phyloP scores from a whole-genome alignment of 2,329 filamentous ascomycete species.

The Lojkania enalia region DNA sequence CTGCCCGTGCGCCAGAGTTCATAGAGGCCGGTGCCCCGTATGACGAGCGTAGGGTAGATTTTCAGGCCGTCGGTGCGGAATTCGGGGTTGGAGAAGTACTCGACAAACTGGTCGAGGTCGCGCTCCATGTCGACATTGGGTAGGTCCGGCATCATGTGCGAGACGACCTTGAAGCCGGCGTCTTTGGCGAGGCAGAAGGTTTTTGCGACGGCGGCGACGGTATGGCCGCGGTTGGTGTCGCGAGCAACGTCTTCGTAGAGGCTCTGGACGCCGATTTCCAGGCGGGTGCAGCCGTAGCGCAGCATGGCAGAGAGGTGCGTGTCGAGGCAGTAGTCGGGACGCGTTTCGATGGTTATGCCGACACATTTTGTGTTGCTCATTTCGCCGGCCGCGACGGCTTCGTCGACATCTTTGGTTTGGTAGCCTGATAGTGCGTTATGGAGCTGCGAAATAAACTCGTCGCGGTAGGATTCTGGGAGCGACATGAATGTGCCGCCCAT shows the following conservation, averaged over 20 bases:
- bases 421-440: constrained; percentile 98
- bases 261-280: constrained; percentile 95
- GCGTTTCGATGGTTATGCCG: constrained; percentile 96
- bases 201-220: constrained; percentile 90
- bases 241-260: constrained; percentile 98
- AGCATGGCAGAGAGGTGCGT: constrained; percentile 96
- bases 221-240: constrained; percentile 96
- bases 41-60: constrained; percentile 97
- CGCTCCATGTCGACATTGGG: constrained; percentile 99
- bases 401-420: constrained; percentile 90
- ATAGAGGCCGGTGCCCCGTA: constrained; percentile 93
- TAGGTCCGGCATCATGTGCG: constrained; percentile 99
- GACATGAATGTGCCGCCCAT: constrained; percentile 99
- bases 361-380: constrained; percentile 98
- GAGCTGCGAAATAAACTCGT: constrained; percentile 91
- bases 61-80: constrained; percentile 97
- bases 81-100: constrained; percentile 95
- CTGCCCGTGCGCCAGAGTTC: constrained; percentile 95
- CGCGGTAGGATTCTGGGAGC: constrained; percentile 81
- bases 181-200: constrained; percentile 98
- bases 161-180: constrained; percentile 97
- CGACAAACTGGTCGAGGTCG: constrained; percentile 93
- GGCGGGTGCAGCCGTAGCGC: constrained; percentile 91
- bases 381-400: constrained; percentile 90
- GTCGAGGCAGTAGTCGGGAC: constrained; percentile 94